These are phyloP conservation scores for Thymus quinquecostatus DNA, from an alignment of 257 asterid genomes.

Conservation along the genomic window DNA sequence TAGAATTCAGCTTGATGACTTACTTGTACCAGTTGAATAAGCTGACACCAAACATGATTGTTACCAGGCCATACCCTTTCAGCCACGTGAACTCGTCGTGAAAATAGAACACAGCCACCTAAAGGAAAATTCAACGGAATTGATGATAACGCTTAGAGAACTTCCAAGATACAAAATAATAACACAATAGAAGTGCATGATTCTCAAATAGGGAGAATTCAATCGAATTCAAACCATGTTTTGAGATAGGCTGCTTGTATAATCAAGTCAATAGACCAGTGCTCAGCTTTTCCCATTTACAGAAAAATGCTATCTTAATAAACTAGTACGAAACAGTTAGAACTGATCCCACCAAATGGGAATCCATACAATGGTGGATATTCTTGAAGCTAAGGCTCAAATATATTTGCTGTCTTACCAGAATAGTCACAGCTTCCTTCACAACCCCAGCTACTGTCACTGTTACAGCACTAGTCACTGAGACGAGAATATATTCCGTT, in stretches of 20 bases:
- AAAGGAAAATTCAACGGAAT: slow-evolving; percentile 28
- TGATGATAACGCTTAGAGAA: neutral
- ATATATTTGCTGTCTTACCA: slow-evolving; percentile 48
- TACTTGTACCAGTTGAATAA: slow-evolving; percentile 97
- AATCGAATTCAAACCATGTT: neutral
- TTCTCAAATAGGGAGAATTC: neutral
- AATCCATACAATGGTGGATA: neutral
- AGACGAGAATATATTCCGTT: slow-evolving; percentile 84
- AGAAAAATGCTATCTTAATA: neutral
- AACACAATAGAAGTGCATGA: neutral
- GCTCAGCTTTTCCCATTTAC: neutral
- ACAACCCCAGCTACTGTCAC: slow-evolving; percentile 97
- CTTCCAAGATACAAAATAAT: neutral
- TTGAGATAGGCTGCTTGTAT: neutral
- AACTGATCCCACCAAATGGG: neutral
- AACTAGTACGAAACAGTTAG: neutral
- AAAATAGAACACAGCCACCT: slow-evolving; percentile 96
- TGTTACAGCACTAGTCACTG: slow-evolving; percentile 95
- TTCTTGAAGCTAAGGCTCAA: slow-evolving; percentile 3
- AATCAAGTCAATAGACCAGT: neutral
- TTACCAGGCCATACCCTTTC: slow-evolving; percentile 81
- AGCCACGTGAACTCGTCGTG: slow-evolving; percentile 85
- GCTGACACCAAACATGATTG: slow-evolving; percentile 83
- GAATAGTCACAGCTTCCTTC: slow-evolving; percentile 92
- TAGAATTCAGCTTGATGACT: slow-evolving; percentile 44